Percentiles rank a stretch among this genome's conserved stretches.
These are phyloP conservation scores for Trifolium repens DNA, from an alignment of 306 rosid genomes.

Conservation along the genomic window DNA sequence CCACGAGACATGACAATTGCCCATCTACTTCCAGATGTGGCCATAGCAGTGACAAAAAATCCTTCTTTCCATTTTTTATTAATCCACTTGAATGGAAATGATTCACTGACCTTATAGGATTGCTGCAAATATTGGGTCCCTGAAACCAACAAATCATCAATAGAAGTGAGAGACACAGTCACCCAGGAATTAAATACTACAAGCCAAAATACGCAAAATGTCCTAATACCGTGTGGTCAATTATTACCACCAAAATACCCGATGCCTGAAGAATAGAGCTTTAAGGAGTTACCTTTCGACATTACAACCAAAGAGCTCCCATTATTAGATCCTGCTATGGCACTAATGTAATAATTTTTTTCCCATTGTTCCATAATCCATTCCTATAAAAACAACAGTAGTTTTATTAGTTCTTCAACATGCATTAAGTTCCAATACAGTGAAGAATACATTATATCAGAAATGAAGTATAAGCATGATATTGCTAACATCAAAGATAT, in stretches of 20 bases:
- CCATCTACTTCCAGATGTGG: slow-evolving; percentile 89
- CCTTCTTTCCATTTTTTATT: slow-evolving; percentile 96
- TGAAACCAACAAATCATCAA: slow-evolving; percentile 43
- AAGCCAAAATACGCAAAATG: not conserved
- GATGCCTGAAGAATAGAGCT: slow-evolving; percentile 21
- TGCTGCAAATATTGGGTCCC: slow-evolving; percentile 85
- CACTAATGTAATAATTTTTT: slow-evolving; percentile 76
- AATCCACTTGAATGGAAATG: slow-evolving; percentile 94
- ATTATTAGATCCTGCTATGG: slow-evolving; percentile 78
- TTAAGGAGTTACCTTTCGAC: slow-evolving; percentile 73
- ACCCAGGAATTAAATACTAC: not conserved
- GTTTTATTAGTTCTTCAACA: slow-evolving; percentile 46
- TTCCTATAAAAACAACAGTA: slow-evolving; percentile 58
- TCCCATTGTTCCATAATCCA: slow-evolving; percentile 99
- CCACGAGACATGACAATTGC: slow-evolving; percentile 93
- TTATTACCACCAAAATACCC: not conserved
- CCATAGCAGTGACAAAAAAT: slow-evolving; percentile 85
- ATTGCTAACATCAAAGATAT: slow-evolving; percentile 20
- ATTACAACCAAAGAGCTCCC: slow-evolving; percentile 88
- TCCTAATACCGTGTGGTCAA: slow-evolving; percentile 12
- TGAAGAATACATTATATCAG: slow-evolving; percentile 14
- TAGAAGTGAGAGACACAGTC: not conserved
- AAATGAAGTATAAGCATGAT: slow-evolving; percentile 12
- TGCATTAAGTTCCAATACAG: slow-evolving; percentile 42
- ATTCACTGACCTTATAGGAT: slow-evolving; percentile 93